These are phyloP conservation scores for Xylaria telfairii DNA, from an alignment of 495 filamentous ascomycete species.

Conservation along the genomic window DNA sequence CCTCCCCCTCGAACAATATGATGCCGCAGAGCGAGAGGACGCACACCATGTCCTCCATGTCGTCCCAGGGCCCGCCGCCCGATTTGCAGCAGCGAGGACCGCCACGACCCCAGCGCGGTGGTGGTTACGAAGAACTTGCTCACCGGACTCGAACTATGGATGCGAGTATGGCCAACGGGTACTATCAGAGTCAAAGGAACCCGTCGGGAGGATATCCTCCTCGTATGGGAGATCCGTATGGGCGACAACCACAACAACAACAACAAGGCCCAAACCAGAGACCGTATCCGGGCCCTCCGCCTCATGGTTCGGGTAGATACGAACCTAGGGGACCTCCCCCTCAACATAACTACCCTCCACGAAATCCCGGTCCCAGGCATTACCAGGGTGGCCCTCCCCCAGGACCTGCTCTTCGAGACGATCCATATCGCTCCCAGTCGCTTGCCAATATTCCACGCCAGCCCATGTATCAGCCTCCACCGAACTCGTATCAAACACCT, in stretches of 20 bases:
- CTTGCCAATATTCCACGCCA: conserved; percentile 76
- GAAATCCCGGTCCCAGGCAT: conserved; percentile 60
- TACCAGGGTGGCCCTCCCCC: conserved; percentile 58
- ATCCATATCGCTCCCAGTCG: conserved; percentile 89
- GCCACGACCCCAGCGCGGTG: conserved; percentile 62
- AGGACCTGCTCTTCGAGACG: conserved; percentile 78
- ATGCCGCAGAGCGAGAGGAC: conserved; percentile 67
- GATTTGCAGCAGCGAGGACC: conserved; percentile 65
- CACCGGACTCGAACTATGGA: conserved; percentile 49
- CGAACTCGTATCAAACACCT: conserved; percentile 69
- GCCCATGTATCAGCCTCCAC: conserved; percentile 67
- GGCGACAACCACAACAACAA: conserved; percentile 23
- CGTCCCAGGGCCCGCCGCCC: conserved; percentile 62
- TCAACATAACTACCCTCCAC: conserved; percentile 56
- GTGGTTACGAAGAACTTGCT: conserved; percentile 50
- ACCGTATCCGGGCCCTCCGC: conserved; percentile 64
- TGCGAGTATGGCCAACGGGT: conserved; percentile 56
- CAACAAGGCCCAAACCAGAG: conserved; percentile 34
- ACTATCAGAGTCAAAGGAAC: conserved; percentile 61
- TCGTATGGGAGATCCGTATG: conserved; percentile 33
- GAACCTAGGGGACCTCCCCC: conserved; percentile 57
- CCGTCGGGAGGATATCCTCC: conserved; percentile 49
- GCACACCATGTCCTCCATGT: conserved; percentile 88
- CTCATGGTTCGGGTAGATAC: conserved; percentile 40
- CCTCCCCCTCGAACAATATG: conserved; percentile 59